Conservation (phyloP, 2,329 filamentous ascomycete genomes). For the Penicillium thymicola region DNA sequence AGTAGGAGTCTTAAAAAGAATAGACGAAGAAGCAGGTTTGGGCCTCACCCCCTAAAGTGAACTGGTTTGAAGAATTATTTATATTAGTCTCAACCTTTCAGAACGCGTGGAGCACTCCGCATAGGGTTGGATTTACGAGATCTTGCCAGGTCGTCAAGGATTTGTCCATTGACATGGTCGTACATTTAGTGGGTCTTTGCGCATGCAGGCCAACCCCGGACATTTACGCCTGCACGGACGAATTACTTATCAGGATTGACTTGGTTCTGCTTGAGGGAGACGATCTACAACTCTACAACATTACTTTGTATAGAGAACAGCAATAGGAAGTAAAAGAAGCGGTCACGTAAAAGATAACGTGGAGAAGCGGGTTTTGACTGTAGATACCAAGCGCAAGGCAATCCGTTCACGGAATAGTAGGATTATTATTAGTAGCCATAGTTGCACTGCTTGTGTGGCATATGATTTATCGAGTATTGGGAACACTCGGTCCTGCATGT, state of each 20-base stretch:
- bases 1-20: background rate
- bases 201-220: conserved; percentile 4
- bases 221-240: conserved; percentile 5
- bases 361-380: background rate
- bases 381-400: background rate
- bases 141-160: background rate
- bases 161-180: background rate
- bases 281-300: background rate
- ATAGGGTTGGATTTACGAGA: background rate
- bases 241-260: background rate
- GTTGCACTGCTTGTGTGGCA: background rate
- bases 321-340: background rate
- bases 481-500: background rate
- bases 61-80: background rate
- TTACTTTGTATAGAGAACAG: background rate
- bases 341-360: conserved; percentile 1
- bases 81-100: background rate
- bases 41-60: background rate
- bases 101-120: background rate
- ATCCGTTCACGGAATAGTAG: background rate
- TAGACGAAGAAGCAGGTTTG: background rate
- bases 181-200: conserved; percentile 8
- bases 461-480: background rate
- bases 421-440: background rate
- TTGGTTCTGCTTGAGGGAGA: background rate